These are phyloP conservation scores for Wickerhamiella occidentalis DNA, from an alignment of 805 yeast species.

Conservation along the genomic window DNA sequence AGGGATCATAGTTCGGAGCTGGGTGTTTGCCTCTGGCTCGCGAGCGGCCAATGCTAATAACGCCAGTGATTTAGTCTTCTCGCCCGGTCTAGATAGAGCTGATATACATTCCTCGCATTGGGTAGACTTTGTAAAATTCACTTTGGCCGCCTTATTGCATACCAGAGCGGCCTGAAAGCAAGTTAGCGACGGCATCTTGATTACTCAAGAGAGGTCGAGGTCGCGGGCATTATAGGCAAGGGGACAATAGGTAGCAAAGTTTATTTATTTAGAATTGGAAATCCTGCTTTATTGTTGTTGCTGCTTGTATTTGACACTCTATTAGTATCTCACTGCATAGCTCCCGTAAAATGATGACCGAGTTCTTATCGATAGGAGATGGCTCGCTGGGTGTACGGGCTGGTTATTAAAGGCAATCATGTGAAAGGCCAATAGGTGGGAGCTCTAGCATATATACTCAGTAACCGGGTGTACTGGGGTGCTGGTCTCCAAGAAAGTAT, in stretches of 20 bases:
- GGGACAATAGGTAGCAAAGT: too few relatives aligned
- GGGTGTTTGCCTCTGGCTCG: slow-evolving; percentile 1
- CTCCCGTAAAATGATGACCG: too few relatives aligned
- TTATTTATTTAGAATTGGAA: background rate
- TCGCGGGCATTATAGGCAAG: too few relatives aligned
- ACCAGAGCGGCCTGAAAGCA: background rate
- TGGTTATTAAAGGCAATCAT: too few relatives aligned
- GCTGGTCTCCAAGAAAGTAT: background rate
- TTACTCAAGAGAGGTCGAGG: background rate
- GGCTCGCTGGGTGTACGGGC: too few relatives aligned
- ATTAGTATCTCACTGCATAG: too few relatives aligned
- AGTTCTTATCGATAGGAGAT: too few relatives aligned
- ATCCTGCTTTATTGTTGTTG: too few relatives aligned
- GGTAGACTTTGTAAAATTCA: background rate
- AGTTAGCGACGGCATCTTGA: slow-evolving; percentile 1
- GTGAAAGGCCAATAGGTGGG: too few relatives aligned
- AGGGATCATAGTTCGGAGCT: background rate
- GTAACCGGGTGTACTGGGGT: too few relatives aligned
- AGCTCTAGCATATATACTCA: too few relatives aligned
- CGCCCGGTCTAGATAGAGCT: background rate
- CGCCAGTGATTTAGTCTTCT: background rate
- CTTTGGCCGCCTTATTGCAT: background rate
- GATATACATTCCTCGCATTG: background rate
- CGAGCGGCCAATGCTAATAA: slow-evolving; percentile 5
- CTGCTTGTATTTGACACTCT: too few relatives aligned